Evolutionary conservation across 1,284 basidiomycete species (phyloP).

Genomic region (Microbotryum scabiosae): DNA sequence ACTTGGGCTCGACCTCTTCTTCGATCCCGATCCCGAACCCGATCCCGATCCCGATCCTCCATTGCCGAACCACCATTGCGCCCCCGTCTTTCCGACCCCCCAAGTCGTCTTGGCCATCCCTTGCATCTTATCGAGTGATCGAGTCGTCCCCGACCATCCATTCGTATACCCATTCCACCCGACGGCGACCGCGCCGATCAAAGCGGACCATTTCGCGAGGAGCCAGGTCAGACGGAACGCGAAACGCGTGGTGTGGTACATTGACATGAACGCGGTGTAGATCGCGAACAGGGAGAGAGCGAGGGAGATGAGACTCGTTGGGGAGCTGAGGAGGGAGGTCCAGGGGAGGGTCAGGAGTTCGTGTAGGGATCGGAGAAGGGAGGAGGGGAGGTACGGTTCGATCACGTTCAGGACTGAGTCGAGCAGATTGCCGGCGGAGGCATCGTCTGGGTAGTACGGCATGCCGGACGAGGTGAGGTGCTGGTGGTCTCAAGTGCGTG

Average conservation of each 20-base stretch:
- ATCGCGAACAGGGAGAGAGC: constrained; percentile 60
- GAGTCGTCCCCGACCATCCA: constrained; percentile 10
- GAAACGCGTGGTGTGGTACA: constrained; percentile 67
- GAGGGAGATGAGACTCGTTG: constrained; percentile 52
- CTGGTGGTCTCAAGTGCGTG: too few relatives aligned
- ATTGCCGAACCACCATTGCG: constrained; percentile 8
- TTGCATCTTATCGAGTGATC: constrained; percentile 1
- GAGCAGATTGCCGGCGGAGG: too few relatives aligned
- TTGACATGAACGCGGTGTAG: constrained; percentile 60
- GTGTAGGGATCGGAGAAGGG: constrained; percentile 10
- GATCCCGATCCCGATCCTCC: too few relatives aligned
- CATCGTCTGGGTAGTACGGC: too few relatives aligned
- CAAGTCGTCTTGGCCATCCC: neutral
- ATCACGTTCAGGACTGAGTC: too few relatives aligned
- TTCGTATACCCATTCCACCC: constrained; percentile 10
- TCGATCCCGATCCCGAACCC: neutral
- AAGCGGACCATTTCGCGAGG: constrained; percentile 63
- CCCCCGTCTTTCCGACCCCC: constrained; percentile 10
- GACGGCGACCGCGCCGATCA: constrained; percentile 47
- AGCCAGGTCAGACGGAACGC: constrained; percentile 56
- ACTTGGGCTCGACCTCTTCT: neutral
- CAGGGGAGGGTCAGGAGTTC: constrained; percentile 5
- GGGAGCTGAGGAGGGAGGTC: constrained; percentile 4
- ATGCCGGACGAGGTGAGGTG: too few relatives aligned
- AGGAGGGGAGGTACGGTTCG: constrained; percentile 11